phyloP scores from a whole-genome alignment of 495 filamentous ascomycete genomes.

The Aspergillus funiculosus region DNA sequence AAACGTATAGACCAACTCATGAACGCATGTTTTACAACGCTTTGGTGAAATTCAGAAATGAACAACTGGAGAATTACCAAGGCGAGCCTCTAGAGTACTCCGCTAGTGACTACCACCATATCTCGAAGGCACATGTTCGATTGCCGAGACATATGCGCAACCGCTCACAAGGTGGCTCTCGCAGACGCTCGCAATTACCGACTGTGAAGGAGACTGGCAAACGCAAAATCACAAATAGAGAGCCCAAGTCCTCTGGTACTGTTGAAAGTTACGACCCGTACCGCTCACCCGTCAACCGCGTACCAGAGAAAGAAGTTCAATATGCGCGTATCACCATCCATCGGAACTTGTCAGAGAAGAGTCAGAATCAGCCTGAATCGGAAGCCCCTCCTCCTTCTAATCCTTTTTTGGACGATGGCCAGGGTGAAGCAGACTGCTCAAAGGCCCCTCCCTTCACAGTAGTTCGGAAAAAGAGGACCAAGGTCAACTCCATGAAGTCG shows the following conservation, averaged over 20 bases:
- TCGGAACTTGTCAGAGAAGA: constrained; percentile 27
- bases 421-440: constrained; percentile 12
- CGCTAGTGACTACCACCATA: constrained; percentile 81
- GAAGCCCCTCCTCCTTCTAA: constrained; percentile 20
- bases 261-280: constrained; percentile 77
- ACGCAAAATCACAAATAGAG: constrained; percentile 39
- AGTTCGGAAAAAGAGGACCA: constrained; percentile 32
- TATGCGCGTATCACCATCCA: constrained; percentile 65
- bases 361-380: neutral
- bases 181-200: constrained; percentile 63
- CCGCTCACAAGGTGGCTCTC: constrained; percentile 33
- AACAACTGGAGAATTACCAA: constrained; percentile 77
- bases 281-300: constrained; percentile 55
- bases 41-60: constrained; percentile 71
- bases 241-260: constrained; percentile 41
- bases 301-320: constrained; percentile 33
- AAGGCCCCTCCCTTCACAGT: constrained; percentile 32
- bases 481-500: constrained; percentile 35
- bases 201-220: constrained; percentile 41
- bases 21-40: constrained; percentile 89
- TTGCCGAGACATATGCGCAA: constrained; percentile 38
- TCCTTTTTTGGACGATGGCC: constrained; percentile 23
- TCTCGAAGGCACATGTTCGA: constrained; percentile 48
- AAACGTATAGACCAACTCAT: constrained; percentile 59
- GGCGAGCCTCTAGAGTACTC: constrained; percentile 67